Conservation (phyloP, 208 protist species). For the Tetramitus jugosus region DNA sequence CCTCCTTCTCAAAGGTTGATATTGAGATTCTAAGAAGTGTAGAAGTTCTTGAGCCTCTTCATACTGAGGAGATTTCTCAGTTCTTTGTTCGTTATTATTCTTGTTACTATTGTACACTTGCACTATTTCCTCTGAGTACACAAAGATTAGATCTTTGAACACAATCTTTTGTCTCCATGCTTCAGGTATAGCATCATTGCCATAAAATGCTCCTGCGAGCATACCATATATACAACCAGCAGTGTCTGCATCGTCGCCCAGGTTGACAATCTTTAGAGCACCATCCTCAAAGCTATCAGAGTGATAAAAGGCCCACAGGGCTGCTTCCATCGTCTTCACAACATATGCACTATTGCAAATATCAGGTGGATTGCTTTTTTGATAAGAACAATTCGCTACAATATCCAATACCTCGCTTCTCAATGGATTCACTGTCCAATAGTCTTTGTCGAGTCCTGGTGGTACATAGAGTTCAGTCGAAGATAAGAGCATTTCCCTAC, state of each 20-base stretch:
- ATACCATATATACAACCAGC: conserved; percentile 32
- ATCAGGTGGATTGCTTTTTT: not conserved
- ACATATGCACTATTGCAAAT: conserved; percentile 13
- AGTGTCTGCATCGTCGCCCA: conserved; percentile 42
- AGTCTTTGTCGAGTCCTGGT: not conserved
- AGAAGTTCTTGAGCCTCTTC: too few species aligned
- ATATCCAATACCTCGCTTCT: not conserved
- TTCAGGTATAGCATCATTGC: conserved; percentile 27
- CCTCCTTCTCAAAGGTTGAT: too few species aligned
- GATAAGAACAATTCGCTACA: not conserved
- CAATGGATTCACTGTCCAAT: not conserved
- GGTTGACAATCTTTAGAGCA: conserved; percentile 21
- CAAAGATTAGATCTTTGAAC: not conserved
- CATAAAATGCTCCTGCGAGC: conserved; percentile 40
- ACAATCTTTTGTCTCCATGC: conserved; percentile 7
- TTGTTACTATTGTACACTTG: too few species aligned
- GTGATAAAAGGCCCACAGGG: conserved; percentile 31
- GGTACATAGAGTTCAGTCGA: not conserved
- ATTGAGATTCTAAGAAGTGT: not conserved
- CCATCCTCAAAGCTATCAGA: conserved; percentile 26
- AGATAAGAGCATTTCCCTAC: conserved; percentile 18
- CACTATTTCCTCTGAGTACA: not conserved
- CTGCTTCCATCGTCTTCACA: conserved; percentile 28
- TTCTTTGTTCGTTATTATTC: too few species aligned
- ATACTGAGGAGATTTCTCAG: too few species aligned